Conservation (phyloP, 371 early-diverging fungal genomes). For the Umbelopsis sp. region DNA sequence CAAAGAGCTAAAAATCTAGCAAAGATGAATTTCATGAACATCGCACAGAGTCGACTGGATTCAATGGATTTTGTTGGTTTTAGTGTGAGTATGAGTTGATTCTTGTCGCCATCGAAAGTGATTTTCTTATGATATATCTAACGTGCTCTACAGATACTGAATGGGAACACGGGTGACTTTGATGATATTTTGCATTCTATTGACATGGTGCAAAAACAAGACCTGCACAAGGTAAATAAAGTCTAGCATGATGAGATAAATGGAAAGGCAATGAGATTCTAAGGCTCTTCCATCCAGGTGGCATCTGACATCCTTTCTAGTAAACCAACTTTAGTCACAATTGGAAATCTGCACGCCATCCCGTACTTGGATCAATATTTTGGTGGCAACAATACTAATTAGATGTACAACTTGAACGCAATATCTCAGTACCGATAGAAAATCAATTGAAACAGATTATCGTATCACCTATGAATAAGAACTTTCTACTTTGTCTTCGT, state of each 20-base stretch:
- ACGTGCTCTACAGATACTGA: not conserved
- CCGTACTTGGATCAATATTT: not conserved
- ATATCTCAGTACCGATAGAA: no score
- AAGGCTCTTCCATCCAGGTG: not conserved
- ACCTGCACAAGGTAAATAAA: not conserved
- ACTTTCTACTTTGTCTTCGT: no score
- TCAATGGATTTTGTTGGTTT: conserved; percentile 2
- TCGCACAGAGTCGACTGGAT: not conserved
- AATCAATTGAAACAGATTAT: no score
- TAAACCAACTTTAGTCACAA: not conserved
- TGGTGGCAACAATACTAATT: no score
- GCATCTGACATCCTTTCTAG: not conserved
- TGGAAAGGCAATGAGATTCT: not conserved
- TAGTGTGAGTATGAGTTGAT: not conserved
- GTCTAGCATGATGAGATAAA: not conserved
- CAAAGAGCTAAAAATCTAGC: not conserved
- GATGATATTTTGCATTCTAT: not conserved
- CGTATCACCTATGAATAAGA: no score
- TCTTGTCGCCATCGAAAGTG: no score
- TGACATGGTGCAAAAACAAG: not conserved
- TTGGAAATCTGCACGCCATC: not conserved
- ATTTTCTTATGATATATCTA: no score
- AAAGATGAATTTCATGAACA: not conserved
- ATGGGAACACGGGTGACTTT: not conserved
- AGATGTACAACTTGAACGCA: no score